Conservation (phyloP, 2,329 filamentous ascomycete species). For the Didymella sp. region DNA sequence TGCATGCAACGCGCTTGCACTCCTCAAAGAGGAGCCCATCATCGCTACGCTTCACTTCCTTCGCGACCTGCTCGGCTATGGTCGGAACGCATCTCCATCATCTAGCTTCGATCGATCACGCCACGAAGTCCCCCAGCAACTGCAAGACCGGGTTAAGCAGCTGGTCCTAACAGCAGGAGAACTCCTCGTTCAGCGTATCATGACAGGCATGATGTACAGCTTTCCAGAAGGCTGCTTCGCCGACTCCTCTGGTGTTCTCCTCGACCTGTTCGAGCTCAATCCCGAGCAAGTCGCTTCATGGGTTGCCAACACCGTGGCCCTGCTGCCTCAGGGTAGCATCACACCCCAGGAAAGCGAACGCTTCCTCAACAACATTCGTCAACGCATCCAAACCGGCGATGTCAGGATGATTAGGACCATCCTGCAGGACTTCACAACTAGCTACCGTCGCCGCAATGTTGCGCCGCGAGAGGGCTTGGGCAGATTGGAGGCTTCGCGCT, state of each 20-base stretch:
- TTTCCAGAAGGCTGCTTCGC: slow-evolving; percentile 96
- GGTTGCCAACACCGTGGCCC: slow-evolving; percentile 82
- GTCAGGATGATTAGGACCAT: slow-evolving; percentile 82
- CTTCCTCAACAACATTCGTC: slow-evolving; percentile 79
- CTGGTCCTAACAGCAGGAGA: slow-evolving; percentile 76
- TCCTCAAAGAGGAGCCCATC: slow-evolving; percentile 91
- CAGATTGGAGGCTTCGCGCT: slow-evolving; percentile 82
- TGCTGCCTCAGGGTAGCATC: slow-evolving; percentile 78
- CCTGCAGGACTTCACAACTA: slow-evolving; percentile 95
- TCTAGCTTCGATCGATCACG: slow-evolving; percentile 68
- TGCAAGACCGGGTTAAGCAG: slow-evolving; percentile 75
- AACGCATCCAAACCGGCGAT: slow-evolving; percentile 72
- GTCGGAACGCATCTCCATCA: slow-evolving; percentile 70
- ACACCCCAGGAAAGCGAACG: slow-evolving; percentile 80
- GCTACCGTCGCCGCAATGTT: slow-evolving; percentile 90
- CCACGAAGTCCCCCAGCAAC: slow-evolving; percentile 68
- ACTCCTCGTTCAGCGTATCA: slow-evolving; percentile 81
- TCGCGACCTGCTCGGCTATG: slow-evolving; percentile 89
- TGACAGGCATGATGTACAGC: slow-evolving; percentile 99
- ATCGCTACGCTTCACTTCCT: slow-evolving; percentile 91
- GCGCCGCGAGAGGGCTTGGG: slow-evolving; percentile 93
- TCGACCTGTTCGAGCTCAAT: slow-evolving; percentile 86
- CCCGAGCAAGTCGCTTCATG: slow-evolving; percentile 80
- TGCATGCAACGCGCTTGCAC: slow-evolving; percentile 80
- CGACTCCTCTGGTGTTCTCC: slow-evolving; percentile 89